phyloP scores from a whole-genome alignment of 129 eudicot species.

The Flaveria sonorensis region DNA sequence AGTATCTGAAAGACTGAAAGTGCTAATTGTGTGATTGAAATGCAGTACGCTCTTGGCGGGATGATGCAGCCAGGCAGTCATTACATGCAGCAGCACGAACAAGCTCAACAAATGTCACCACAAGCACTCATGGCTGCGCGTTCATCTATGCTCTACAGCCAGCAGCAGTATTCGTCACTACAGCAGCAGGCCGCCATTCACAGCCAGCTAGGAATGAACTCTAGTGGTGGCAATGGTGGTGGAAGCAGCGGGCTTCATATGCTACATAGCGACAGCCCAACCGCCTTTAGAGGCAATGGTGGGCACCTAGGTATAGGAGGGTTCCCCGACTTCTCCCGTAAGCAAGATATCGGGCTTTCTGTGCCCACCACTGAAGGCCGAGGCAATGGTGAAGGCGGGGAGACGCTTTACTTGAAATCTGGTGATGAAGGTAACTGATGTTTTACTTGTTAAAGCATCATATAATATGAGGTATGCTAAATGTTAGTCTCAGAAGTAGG shows the following conservation, averaged over 20 bases:
- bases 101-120: conserved; percentile 62
- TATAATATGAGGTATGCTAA: conserved; percentile 12
- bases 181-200: conserved; percentile 67
- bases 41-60: conserved; percentile 56
- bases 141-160: conserved; percentile 61
- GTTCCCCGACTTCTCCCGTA: conserved; percentile 54
- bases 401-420: conserved; percentile 58
- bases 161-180: conserved; percentile 57
- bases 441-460: background rate
- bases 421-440: conserved; percentile 56
- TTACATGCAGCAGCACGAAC: conserved; percentile 73
- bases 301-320: conserved; percentile 45
- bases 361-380: conserved; percentile 41
- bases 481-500: conserved; percentile 33
- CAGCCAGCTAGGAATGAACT: conserved; percentile 62
- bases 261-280: conserved; percentile 53
- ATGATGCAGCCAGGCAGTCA: conserved; percentile 67
- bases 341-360: conserved; percentile 45
- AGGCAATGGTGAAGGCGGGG: conserved; percentile 52
- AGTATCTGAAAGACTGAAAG: background rate
- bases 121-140: conserved; percentile 79
- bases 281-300: conserved; percentile 34
- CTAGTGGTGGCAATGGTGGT: conserved; percentile 49
- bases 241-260: conserved; percentile 51
- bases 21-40: background rate